phyloP scores from a whole-genome alignment of 345 rosid genomes.

The Salix viminalis region DNA sequence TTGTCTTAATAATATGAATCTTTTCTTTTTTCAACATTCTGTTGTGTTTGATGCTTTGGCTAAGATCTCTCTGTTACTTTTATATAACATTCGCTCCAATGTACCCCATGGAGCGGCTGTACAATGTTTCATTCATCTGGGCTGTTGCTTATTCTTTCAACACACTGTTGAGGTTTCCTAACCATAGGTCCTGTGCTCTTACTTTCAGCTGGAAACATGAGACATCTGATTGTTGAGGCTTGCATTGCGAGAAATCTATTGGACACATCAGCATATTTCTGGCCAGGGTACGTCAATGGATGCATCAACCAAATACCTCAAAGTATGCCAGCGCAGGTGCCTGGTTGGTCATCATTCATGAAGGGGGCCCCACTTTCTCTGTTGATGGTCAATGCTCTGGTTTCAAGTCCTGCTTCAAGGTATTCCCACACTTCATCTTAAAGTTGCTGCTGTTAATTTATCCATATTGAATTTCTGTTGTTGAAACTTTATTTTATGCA shows the following conservation, averaged over 20 bases:
- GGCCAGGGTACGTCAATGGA: slow-evolving; percentile 78
- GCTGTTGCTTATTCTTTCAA: not conserved
- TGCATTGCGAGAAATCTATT: slow-evolving; percentile 86
- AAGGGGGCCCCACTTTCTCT: slow-evolving; percentile 79
- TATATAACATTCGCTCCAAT: not conserved
- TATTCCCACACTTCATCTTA: slow-evolving; percentile 22
- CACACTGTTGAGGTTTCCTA: slow-evolving; percentile 1
- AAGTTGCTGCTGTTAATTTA: slow-evolving; percentile 1
- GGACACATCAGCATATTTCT: slow-evolving; percentile 84
- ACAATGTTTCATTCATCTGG: not conserved
- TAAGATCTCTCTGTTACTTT: slow-evolving; percentile 1
- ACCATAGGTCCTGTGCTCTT: slow-evolving; percentile 15
- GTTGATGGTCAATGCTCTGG: slow-evolving; percentile 48
- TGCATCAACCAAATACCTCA: slow-evolving; percentile 59
- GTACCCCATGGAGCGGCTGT: not conserved
- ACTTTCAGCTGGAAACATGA: slow-evolving; percentile 83
- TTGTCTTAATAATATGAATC: not conserved
- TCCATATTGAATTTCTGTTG: not conserved
- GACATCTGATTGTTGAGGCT: slow-evolving; percentile 93
- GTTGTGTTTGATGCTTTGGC: not conserved
- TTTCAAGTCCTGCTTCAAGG: slow-evolving; percentile 92
- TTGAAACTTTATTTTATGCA: not conserved
- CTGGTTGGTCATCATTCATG: slow-evolving; percentile 85
- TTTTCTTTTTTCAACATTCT: not conserved
- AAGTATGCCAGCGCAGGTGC: slow-evolving; percentile 41